Evolutionary conservation across 148 eudicot species (phyloP).

Genomic region (Polygonum maritimum): DNA sequence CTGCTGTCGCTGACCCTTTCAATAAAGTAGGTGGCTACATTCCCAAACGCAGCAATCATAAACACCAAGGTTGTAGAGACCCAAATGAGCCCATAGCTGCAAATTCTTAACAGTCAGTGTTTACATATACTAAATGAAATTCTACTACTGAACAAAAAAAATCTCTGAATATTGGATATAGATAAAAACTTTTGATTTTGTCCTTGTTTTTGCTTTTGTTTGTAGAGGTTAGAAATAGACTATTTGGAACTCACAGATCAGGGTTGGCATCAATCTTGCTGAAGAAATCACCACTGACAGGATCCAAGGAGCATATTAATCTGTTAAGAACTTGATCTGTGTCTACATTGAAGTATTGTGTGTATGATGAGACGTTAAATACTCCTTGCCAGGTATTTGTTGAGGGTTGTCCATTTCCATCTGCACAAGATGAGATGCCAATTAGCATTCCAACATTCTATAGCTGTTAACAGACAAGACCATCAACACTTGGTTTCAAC

Average conservation of each 20-base stretch:
- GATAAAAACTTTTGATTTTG: too few relatives aligned
- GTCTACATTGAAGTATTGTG: slow-evolving; percentile 88
- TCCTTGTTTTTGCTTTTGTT: too few relatives aligned
- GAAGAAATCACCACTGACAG: slow-evolving; percentile 79
- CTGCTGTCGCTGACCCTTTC: slow-evolving; percentile 33
- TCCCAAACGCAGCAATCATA: slow-evolving; percentile 75
- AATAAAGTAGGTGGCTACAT: slow-evolving; percentile 76
- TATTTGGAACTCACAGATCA: slow-evolving; percentile 68
- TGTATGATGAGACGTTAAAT: slow-evolving; percentile 74
- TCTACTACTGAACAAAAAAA: background rate
- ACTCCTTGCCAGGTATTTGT: slow-evolving; percentile 71
- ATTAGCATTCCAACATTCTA: background rate
- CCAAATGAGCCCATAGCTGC: slow-evolving; percentile 94
- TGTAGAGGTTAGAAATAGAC: too few relatives aligned
- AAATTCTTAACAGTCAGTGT: slow-evolving; percentile 16
- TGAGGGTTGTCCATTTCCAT: slow-evolving; percentile 55
- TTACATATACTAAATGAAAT: background rate
- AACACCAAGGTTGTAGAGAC: slow-evolving; percentile 77
- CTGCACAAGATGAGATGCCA: slow-evolving; percentile 28
- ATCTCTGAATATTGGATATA: background rate
- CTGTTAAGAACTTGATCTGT: slow-evolving; percentile 80
- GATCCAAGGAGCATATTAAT: slow-evolving; percentile 71
- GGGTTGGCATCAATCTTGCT: slow-evolving; percentile 92
- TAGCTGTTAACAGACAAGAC: background rate
- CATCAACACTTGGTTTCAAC: background rate